These are phyloP conservation scores for Orbilia blumenaviensis DNA, from an alignment of 2,329 filamentous ascomycete genomes.

Conservation along the genomic window DNA sequence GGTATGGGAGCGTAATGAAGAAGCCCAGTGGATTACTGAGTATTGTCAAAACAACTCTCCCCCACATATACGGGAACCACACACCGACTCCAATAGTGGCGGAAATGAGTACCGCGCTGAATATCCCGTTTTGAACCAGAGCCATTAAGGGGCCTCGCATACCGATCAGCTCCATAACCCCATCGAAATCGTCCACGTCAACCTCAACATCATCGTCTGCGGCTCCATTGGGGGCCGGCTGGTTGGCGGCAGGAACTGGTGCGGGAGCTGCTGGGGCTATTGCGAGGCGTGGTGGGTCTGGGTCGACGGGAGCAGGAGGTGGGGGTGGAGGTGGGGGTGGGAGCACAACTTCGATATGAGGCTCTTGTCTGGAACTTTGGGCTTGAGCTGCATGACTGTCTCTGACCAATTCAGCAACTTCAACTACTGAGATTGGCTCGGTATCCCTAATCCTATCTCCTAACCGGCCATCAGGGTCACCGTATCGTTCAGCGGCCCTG, in stretches of 20 bases:
- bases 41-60: constrained; percentile 76
- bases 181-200: constrained; percentile 93
- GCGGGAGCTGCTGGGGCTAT: neutral
- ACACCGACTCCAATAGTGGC: constrained; percentile 85
- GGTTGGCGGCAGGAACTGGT: constrained; percentile 13
- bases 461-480: constrained; percentile 32
- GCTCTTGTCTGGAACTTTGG: neutral
- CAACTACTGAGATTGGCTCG: constrained; percentile 29
- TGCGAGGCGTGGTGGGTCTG: neutral
- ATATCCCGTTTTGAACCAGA: constrained; percentile 92
- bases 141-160: constrained; percentile 93
- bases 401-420: constrained; percentile 44
- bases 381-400: constrained; percentile 12
- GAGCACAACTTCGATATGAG: neutral
- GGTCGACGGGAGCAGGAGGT: constrained; percentile 11
- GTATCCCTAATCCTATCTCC: constrained; percentile 39
- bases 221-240: constrained; percentile 27
- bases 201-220: constrained; percentile 63
- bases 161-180: constrained; percentile 92
- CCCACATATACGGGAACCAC: constrained; percentile 90
- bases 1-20: constrained; percentile 56
- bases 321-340: neutral
- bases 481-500: constrained; percentile 33
- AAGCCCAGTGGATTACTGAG: constrained; percentile 57
- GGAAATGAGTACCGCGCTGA: constrained; percentile 88